Conservation (phyloP, 306 rosid genomes). For the Senna tora region DNA sequence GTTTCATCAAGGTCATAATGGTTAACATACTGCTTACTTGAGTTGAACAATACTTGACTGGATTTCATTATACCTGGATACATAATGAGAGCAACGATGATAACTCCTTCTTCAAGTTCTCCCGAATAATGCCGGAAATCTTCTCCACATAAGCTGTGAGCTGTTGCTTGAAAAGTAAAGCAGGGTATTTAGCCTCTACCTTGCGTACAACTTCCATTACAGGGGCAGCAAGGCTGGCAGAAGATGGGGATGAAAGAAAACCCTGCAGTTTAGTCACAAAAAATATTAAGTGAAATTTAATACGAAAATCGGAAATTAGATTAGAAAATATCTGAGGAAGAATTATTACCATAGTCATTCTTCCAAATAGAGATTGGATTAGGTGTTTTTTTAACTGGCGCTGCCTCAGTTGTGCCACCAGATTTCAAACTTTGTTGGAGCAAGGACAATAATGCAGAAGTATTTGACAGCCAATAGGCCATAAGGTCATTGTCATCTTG, state of each 20-base stretch:
- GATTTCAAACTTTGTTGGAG: slow-evolving; percentile 77
- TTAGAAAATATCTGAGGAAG: neutral
- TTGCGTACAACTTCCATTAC: slow-evolving; percentile 62
- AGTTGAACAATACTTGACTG: slow-evolving; percentile 23
- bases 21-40: slow-evolving; percentile 14
- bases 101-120: slow-evolving; percentile 83
- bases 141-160: slow-evolving; percentile 88
- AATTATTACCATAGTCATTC: slow-evolving; percentile 79
- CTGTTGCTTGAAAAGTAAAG: slow-evolving; percentile 93
- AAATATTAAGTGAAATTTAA: slow-evolving; percentile 23
- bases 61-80: slow-evolving; percentile 64
- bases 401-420: slow-evolving; percentile 47
- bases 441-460: slow-evolving; percentile 76
- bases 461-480: slow-evolving; percentile 91
- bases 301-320: neutral
- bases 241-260: slow-evolving; percentile 83
- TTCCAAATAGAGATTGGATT: slow-evolving; percentile 82
- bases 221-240: slow-evolving; percentile 65
- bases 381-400: slow-evolving; percentile 59
- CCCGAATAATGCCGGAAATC: slow-evolving; percentile 85
- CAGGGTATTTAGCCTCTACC: slow-evolving; percentile 89
- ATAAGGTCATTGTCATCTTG: slow-evolving; percentile 79
- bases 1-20: slow-evolving; percentile 22
- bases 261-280: slow-evolving; percentile 53
- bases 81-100: slow-evolving; percentile 65